Conservation (phyloP, 148 eudicot genomes). For the Oxyria digyna region DNA sequence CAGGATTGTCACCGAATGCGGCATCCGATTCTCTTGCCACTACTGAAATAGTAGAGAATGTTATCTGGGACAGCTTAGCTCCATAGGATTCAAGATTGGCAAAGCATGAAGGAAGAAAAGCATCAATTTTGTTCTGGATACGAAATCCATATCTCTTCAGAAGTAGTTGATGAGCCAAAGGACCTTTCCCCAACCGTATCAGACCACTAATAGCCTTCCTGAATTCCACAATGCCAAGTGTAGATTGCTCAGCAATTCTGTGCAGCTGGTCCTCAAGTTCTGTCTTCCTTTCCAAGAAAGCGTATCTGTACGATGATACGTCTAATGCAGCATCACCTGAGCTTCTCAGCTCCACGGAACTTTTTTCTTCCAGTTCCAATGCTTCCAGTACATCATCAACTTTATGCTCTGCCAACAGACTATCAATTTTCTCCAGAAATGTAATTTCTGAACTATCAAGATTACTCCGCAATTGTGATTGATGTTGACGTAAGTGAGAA, state of each 20-base stretch:
- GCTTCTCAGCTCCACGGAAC: slow-evolving; percentile 46
- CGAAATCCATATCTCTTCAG: slow-evolving; percentile 60
- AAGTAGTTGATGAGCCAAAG: slow-evolving; percentile 67
- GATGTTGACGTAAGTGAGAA: slow-evolving; percentile 24
- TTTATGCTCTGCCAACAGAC: slow-evolving; percentile 67
- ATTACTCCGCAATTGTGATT: slow-evolving; percentile 28
- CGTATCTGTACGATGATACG: slow-evolving; percentile 44
- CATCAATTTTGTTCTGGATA: slow-evolving; percentile 48
- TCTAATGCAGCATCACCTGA: slow-evolving; percentile 38
- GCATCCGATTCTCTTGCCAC: slow-evolving; percentile 54
- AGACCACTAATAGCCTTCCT: slow-evolving; percentile 54
- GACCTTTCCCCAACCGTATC: slow-evolving; percentile 75
- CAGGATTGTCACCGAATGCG: slow-evolving; percentile 82
- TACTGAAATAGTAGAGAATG: slow-evolving; percentile 60
- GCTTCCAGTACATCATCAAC: slow-evolving; percentile 73
- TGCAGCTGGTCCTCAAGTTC: slow-evolving; percentile 60
- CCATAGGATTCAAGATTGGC: slow-evolving; percentile 72
- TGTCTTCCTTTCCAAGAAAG: slow-evolving; percentile 48
- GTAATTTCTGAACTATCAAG: slow-evolving; percentile 26
- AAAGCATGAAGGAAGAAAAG: slow-evolving; percentile 63
- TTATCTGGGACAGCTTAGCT: slow-evolving; percentile 67
- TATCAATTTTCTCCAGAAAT: slow-evolving; percentile 63
- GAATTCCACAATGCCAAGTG: slow-evolving; percentile 38
- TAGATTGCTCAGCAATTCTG: slow-evolving; percentile 55
- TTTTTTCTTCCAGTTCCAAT: slow-evolving; percentile 58